These are phyloP conservation scores for Haberlea rhodopensis DNA, from an alignment of 257 asterid species.

Conservation along the genomic window DNA sequence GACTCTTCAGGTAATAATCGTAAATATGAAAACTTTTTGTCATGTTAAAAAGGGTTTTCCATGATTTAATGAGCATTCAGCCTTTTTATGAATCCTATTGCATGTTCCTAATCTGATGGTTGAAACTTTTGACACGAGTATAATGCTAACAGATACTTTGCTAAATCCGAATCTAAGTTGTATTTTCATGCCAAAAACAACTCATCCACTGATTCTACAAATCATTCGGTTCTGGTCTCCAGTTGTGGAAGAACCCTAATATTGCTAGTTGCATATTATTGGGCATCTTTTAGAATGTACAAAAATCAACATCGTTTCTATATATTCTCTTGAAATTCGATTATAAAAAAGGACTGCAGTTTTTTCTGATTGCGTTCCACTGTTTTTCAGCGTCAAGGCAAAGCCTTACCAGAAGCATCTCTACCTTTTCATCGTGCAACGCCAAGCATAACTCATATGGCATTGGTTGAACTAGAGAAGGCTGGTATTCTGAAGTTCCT, in stretches of 20 bases:
- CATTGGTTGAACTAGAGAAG: constrained; percentile 82
- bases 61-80: constrained; percentile 2
- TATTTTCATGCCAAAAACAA: background rate
- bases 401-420: constrained; percentile 92
- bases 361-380: constrained; percentile 17
- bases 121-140: background rate
- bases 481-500: constrained; percentile 83
- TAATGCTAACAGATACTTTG: background rate
- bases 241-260: background rate
- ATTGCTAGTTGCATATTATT: constrained; percentile 15
- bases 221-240: too few relatives aligned
- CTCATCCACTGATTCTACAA: background rate
- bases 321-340: background rate
- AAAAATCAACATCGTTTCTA: constrained; percentile 10
- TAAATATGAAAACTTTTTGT: background rate
- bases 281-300: background rate
- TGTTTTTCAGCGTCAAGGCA: constrained; percentile 76
- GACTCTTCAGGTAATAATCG: constrained; percentile 87
- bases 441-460: constrained; percentile 92
- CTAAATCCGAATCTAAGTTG: background rate
- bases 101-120: constrained; percentile 14
- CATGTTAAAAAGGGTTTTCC: constrained; percentile 3
- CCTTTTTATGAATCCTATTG: constrained; percentile 16
- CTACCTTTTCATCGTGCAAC: constrained; percentile 93
- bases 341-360: constrained; percentile 3